phyloP scores from a whole-genome alignment of 179 eudicot species.

The Silene coronaria region DNA sequence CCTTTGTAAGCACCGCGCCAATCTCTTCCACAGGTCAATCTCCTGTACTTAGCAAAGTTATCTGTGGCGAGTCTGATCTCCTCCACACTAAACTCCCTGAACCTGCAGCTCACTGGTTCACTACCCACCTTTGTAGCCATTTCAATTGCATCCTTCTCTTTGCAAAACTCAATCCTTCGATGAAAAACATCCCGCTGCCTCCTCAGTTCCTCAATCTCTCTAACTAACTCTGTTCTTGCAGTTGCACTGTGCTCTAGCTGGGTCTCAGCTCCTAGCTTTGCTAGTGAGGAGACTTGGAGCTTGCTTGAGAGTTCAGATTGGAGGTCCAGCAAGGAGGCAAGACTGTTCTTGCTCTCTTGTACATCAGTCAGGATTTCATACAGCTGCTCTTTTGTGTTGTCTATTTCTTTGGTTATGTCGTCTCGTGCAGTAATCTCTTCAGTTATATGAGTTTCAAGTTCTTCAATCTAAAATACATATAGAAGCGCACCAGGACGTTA shows the following conservation, averaged over 20 bases:
- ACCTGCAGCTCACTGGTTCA: constrained; percentile 34
- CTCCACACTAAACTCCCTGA: constrained; percentile 49
- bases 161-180: constrained; percentile 62
- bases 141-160: constrained; percentile 65
- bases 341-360: constrained; percentile 49
- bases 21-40: constrained; percentile 41
- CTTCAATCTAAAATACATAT: constrained; percentile 41
- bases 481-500: background rate
- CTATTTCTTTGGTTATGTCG: constrained; percentile 43
- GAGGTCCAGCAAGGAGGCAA: constrained; percentile 49
- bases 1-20: constrained; percentile 56
- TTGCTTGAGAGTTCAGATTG: constrained; percentile 57
- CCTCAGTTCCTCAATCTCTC: constrained; percentile 63
- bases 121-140: constrained; percentile 29
- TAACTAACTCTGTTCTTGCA: constrained; percentile 40
- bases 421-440: constrained; percentile 36
- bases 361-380: constrained; percentile 41
- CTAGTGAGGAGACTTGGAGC: constrained; percentile 37
- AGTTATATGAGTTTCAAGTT: constrained; percentile 34
- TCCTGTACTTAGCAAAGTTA: constrained; percentile 41
- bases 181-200: constrained; percentile 54
- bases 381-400: constrained; percentile 46
- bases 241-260: constrained; percentile 42
- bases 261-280: constrained; percentile 39
- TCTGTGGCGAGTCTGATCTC: constrained; percentile 62